Percentiles rank a stretch among this genome's conserved stretches.
These are phyloP conservation scores for Trypanosoma boissoni DNA, from an alignment of 208 protist species.

Conservation along the genomic window DNA sequence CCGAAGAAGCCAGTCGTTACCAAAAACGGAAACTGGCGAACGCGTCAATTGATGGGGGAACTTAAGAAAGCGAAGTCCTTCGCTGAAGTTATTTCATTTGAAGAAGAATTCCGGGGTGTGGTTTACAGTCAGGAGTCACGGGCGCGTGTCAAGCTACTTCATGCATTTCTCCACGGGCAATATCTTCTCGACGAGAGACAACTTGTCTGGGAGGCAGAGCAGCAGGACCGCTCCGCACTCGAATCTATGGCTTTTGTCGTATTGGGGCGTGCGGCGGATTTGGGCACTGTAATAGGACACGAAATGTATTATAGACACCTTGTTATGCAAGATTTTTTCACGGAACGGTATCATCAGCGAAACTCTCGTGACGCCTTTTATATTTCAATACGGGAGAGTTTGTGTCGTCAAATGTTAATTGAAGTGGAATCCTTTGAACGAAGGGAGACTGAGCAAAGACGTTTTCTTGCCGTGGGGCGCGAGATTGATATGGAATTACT, in stretches of 20 bases:
- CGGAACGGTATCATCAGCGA: not conserved
- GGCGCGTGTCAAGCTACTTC: constrained; percentile 42
- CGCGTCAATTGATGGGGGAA: constrained; percentile 54
- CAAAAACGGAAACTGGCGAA: constrained; percentile 36
- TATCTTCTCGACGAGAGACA: constrained; percentile 42
- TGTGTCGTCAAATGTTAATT: not conserved
- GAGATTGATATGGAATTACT: constrained; percentile 30
- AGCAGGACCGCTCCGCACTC: constrained; percentile 13
- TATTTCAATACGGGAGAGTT: not conserved
- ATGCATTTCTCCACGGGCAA: constrained; percentile 32
- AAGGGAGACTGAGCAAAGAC: constrained; percentile 13
- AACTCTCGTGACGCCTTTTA: not conserved
- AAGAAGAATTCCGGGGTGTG: constrained; percentile 49
- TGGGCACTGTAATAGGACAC: not conserved
- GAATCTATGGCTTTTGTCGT: not conserved
- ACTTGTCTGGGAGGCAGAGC: constrained; percentile 32
- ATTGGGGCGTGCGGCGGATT: constrained; percentile 1
- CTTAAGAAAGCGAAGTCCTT: constrained; percentile 39
- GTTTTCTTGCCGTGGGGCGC: constrained; percentile 18
- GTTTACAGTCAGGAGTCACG: constrained; percentile 53
- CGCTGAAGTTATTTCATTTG: constrained; percentile 27
- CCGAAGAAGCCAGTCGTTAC: not conserved
- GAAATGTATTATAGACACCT: constrained; percentile 23
- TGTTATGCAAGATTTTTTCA: constrained; percentile 2
- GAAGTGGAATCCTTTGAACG: constrained; percentile 14